These are phyloP conservation scores for Fusarium chuoi DNA, from an alignment of 2,329 filamentous ascomycete genomes.

Conservation along the genomic window DNA sequence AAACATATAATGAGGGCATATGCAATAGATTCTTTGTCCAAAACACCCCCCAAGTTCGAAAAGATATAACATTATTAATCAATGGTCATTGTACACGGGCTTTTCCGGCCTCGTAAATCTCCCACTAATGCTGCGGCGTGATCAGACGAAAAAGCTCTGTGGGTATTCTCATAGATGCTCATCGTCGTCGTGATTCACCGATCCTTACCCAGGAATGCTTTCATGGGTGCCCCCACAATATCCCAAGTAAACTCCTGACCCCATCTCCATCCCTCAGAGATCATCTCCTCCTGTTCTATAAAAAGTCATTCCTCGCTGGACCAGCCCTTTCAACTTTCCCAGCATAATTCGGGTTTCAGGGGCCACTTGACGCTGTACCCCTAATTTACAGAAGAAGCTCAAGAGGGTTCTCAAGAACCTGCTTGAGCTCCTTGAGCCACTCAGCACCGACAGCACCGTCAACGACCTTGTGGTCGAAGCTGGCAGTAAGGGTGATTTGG, in stretches of 20 bases:
- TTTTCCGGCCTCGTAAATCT: constrained; percentile 45
- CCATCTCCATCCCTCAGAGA: constrained; percentile 24
- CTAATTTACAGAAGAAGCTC: constrained; percentile 83
- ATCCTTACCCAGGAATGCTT: constrained; percentile 18
- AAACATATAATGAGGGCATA: constrained; percentile 29
- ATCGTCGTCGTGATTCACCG: constrained; percentile 7
- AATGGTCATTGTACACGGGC: constrained; percentile 57
- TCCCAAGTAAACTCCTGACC: constrained; percentile 25
- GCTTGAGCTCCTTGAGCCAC: constrained; percentile 97
- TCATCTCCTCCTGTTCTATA: constrained; percentile 37
- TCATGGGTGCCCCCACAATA: constrained; percentile 7
- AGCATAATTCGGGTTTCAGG: neutral
- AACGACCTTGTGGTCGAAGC: constrained; percentile 99
- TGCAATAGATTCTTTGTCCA: constrained; percentile 42
- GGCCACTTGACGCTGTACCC: neutral
- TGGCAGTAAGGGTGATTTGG: constrained; percentile 92
- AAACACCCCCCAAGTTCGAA: constrained; percentile 42
- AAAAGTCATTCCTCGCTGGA: constrained; percentile 37
- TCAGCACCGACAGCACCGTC: constrained; percentile 96
- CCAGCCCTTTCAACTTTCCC: constrained; percentile 5
- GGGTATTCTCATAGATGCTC: constrained; percentile 22
- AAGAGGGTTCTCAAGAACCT: constrained; percentile 95
- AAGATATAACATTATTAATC: constrained; percentile 55
- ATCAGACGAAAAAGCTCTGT: constrained; percentile 22
- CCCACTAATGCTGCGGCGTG: constrained; percentile 26